phyloP scores from a whole-genome alignment of 495 filamentous ascomycete species.

The Xylaria intraflava region DNA sequence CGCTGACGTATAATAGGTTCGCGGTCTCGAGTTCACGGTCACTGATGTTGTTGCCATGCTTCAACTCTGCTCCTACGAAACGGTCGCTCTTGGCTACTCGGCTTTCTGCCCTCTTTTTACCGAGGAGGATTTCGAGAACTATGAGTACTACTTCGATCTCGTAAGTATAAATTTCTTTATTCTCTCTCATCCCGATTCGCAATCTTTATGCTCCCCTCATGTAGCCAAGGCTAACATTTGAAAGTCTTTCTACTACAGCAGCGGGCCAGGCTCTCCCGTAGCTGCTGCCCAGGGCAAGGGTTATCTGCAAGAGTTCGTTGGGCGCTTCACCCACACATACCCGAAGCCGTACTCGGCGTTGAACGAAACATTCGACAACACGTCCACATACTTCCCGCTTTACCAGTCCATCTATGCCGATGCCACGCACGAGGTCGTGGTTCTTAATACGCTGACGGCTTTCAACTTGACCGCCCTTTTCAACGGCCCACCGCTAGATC shows the following conservation, averaged over 20 bases:
- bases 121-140: constrained; percentile 30
- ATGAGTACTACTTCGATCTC: constrained; percentile 24
- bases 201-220: constrained; percentile 1
- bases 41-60: constrained; percentile 21
- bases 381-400: constrained; percentile 36
- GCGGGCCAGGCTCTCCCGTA: constrained; percentile 31
- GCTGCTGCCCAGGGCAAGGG: constrained; percentile 34
- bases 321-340: constrained; percentile 47
- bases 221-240: constrained; percentile 3
- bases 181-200: not conserved
- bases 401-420: constrained; percentile 43
- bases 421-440: constrained; percentile 44
- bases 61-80: constrained; percentile 27
- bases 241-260: constrained; percentile 35
- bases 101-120: constrained; percentile 29
- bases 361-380: constrained; percentile 44
- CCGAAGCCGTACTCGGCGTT: constrained; percentile 45
- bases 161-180: constrained; percentile 10
- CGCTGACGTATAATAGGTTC: constrained; percentile 12
- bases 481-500: constrained; percentile 25
- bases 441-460: constrained; percentile 40
- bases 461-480: constrained; percentile 34
- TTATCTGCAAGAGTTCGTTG: constrained; percentile 54
- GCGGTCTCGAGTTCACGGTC: constrained; percentile 21
- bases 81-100: constrained; percentile 22